phyloP scores from a whole-genome alignment of 208 protist genomes.

The Wallacemonas rigidus region DNA sequence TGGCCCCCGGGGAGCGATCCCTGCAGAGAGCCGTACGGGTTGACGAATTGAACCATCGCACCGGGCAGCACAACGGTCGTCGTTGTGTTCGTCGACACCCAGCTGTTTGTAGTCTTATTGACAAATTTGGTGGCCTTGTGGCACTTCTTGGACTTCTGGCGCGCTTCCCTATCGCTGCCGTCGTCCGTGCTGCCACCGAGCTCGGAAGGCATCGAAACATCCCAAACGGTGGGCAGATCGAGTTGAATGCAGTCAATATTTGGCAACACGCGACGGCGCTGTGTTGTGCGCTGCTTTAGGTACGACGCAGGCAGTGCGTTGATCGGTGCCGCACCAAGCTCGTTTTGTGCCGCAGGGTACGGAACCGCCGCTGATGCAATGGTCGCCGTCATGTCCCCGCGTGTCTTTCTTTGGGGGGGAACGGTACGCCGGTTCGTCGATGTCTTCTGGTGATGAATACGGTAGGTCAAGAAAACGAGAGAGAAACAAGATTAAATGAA shows the following conservation, averaged over 20 bases:
- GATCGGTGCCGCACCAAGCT: not conserved
- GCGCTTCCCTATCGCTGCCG: constrained; percentile 8
- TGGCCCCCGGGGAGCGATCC: not conserved
- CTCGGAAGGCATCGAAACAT: constrained; percentile 15
- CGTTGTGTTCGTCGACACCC: constrained; percentile 57
- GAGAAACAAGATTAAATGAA: not conserved
- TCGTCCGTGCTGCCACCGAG: constrained; percentile 1
- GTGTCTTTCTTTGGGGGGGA: not conserved
- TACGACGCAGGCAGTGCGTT: not conserved
- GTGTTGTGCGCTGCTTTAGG: constrained; percentile 10
- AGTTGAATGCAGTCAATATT: constrained; percentile 19
- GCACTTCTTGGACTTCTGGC: not conserved
- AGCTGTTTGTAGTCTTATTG: constrained; percentile 42
- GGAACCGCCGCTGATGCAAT: not conserved
- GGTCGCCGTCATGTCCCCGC: not conserved
- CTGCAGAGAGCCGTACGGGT: not conserved
- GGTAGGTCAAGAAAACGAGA: not conserved
- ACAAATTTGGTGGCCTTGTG: constrained; percentile 24
- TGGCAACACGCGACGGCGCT: constrained; percentile 10
- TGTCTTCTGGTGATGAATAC: constrained; percentile 3
- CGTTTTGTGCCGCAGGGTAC: not conserved
- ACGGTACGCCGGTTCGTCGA: not conserved
- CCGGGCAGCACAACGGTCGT: constrained; percentile 54
- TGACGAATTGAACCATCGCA: constrained; percentile 29
- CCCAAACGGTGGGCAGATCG: constrained; percentile 10